These are phyloP conservation scores for Cryptococcus neoformans DNA, from an alignment of 1,284 basidiomycete species.

Conservation along the genomic window DNA sequence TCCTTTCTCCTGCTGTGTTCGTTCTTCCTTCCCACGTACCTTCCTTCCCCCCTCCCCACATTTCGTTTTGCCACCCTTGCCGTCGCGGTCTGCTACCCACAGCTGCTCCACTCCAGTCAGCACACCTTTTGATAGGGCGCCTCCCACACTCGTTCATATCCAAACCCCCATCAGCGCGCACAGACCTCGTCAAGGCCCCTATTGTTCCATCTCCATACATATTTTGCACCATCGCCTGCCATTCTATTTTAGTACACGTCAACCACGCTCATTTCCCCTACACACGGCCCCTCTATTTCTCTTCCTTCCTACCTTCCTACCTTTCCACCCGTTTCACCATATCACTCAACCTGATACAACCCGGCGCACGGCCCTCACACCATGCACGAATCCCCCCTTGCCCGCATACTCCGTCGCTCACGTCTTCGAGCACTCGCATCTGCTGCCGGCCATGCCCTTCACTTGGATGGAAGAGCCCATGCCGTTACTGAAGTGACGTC, in stretches of 20 bases:
- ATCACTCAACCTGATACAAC: neutral
- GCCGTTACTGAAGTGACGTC: constrained; percentile 1
- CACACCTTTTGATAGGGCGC: neutral
- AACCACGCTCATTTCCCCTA: neutral
- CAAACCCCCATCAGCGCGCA: neutral
- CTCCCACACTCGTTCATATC: neutral
- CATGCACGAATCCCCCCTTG: constrained; percentile 2
- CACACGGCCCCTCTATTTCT: too few relatives aligned
- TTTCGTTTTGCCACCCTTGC: neutral
- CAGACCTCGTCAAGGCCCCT: neutral
- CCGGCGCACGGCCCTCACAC: too few relatives aligned
- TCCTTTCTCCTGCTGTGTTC: neutral
- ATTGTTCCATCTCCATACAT: constrained; percentile 3
- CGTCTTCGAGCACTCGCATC: constrained; percentile 18
- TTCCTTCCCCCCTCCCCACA: neutral
- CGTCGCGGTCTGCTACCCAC: neutral
- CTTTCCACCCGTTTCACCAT: constrained; percentile 5
- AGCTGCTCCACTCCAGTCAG: neutral
- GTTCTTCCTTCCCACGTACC: neutral
- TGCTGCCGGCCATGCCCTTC: constrained; percentile 11
- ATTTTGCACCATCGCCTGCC: neutral
- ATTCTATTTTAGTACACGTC: neutral
- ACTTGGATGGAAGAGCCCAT: constrained; percentile 3
- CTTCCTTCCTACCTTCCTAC: neutral
- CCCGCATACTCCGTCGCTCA: constrained; percentile 20